Base-by-base conservation (phyloP, 352 stramenopile species). In the Phytopythium sindhum region DNA sequence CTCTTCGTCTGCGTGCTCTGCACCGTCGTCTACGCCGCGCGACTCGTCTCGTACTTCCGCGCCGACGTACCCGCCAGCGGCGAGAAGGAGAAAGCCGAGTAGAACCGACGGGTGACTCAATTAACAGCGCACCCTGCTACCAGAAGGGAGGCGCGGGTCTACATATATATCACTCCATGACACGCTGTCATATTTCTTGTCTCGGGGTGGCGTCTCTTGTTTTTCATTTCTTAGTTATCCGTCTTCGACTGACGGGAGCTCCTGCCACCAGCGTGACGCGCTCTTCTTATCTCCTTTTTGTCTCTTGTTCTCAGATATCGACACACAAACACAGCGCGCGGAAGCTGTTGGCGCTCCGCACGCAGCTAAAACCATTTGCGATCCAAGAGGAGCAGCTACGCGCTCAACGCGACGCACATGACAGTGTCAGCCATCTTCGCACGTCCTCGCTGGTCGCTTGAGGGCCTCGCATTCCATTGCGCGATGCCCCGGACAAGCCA, bases 1-100 rank as follows among this genome's bases (percentile, higher is more conserved):
- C 76, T 93, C 54, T 87, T 92, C 66, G 74, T 92, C 69, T 92
- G 80, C 72, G 28, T 57, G 37, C 72, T 95, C 60, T 93, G 83
- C 68, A 91, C 81, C 51, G 44, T 85, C 66, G 73, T 91, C 50
- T 92, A 91, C 72, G 24, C 77, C 57, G 35, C 67, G 26, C 81
- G 75, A 9, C 61, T 95, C 24, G 37, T 77, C 55, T 72, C 75
- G 6, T 92, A 89, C 73, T 73, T 93, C 59, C 70, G 58, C 44
- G 77, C 65, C 58, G 64, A 77, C 54, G 35, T 31, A 37, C 72
- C 33, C 28, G 56, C 57, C 42, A 64, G 39, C 29, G 63, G 65
- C 55, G 42, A 57, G 39, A 80, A 80, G 61, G 64, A 77, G 50
- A 70, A 77, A 53, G 64, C 44, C 12, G 72, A 80, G 55, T 61